Base-by-base conservation (phyloP, 2,329 filamentous ascomycete genomes). In the Plenodomus lindquistii region DNA sequence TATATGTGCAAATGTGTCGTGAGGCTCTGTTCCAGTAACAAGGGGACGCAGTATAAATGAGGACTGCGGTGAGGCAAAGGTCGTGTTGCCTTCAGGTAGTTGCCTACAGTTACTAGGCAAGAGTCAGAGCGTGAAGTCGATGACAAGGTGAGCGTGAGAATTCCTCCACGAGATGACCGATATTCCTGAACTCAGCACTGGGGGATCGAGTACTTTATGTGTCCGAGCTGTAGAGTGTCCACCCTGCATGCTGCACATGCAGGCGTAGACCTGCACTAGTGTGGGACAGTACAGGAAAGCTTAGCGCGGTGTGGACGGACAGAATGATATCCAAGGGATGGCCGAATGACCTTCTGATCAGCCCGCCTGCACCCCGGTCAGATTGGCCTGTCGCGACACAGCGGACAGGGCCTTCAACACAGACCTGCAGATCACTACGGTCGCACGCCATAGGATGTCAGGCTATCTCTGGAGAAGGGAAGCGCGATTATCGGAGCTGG, bases 231-330 rank as follows among this genome's bases (percentile, higher is more conserved):
- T 48, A 50, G 43, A 42, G 38, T 19, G 39, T 29, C 44, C 31
- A 55, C 47, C 49, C 54, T 57, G 57, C 55, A 61, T 51, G 48
- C 48, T 50, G 49, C 50, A 58, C 54, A 54, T 58, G 52, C 61
- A 63, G 24, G 49, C 41, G 45, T 48, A 27, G 40, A 19, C 38
- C 17, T 45, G 50, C 64, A 59, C 64, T 70, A 70, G 67, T 63
- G 65, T 60, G 64, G 64, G 67, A 52, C 57, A 58, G 57, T 57
- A 56, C 57, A 63, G 9, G 60, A 65, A 70, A 70, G 68, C 67
- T 70, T 70, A 65, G 66, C 60, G 63, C 57, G 57, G 66, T 52
- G 49, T 61, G 48, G 58, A 61, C 60, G 40, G 52, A 63, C 67
- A 57, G 60, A 37, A 63, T 52, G 57, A 51, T 55, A 62, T 62